These are phyloP conservation scores for Leishmania guyanensis DNA, from an alignment of 208 protist genomes.

Conservation along the genomic window DNA sequence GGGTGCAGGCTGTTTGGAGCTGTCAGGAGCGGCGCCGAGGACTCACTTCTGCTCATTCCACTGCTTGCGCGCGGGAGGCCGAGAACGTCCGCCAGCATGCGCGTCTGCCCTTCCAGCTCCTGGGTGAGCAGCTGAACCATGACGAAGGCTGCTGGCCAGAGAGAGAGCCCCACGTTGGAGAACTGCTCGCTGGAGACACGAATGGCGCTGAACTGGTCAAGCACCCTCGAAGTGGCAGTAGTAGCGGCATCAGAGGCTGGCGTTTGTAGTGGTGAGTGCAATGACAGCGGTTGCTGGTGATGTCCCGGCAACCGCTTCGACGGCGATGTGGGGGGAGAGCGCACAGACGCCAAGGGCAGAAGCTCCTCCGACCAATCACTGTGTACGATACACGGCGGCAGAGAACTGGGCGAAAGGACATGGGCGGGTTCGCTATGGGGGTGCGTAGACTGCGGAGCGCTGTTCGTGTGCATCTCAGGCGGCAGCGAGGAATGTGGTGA, in stretches of 20 bases:
- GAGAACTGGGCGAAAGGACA: neutral
- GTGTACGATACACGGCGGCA: neutral
- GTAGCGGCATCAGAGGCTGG: slow-evolving; percentile 4
- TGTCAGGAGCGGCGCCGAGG: neutral
- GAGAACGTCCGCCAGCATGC: slow-evolving; percentile 36
- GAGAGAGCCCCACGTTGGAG: slow-evolving; percentile 73
- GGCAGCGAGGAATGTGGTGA: neutral
- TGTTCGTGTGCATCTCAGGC: neutral
- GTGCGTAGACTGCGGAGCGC: neutral
- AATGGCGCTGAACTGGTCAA: slow-evolving; percentile 46
- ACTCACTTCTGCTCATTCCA: neutral
- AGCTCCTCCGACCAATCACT: slow-evolving; percentile 1
- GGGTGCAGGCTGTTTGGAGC: slow-evolving; percentile 7
- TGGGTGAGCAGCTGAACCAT: slow-evolving; percentile 71
- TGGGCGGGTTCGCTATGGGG: neutral
- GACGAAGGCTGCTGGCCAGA: slow-evolving; percentile 84
- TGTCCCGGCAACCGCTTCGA: neutral
- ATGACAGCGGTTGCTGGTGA: neutral
- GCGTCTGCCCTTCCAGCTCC: slow-evolving; percentile 48
- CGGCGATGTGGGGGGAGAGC: neutral
- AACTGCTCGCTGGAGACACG: slow-evolving; percentile 68
- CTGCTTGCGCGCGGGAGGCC: slow-evolving; percentile 21
- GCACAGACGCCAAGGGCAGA: slow-evolving; percentile 8
- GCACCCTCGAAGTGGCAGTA: slow-evolving; percentile 3
- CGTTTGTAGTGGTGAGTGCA: neutral